These are phyloP conservation scores for Zarea fungicola DNA, from an alignment of 2,329 filamentous ascomycete species.

Conservation along the genomic window DNA sequence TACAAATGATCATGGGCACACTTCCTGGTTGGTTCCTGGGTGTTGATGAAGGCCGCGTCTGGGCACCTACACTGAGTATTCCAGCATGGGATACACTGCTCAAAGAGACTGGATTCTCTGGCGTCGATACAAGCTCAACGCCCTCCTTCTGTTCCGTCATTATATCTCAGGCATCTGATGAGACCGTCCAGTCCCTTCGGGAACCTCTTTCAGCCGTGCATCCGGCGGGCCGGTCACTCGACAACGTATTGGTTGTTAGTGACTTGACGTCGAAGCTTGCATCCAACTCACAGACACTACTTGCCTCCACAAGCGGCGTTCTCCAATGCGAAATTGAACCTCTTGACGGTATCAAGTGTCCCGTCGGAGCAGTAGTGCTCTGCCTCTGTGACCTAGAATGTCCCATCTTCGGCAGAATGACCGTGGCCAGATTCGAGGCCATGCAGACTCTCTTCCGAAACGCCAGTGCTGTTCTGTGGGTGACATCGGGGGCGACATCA, in stretches of 20 bases:
- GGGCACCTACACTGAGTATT: not conserved
- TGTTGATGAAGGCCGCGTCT: conserved; percentile 18
- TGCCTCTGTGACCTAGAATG: conserved; percentile 1
- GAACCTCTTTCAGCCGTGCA: not conserved
- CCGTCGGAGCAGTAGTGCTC: not conserved
- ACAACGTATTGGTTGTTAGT: not conserved
- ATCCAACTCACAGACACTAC: not conserved
- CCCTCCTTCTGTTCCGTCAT: not conserved
- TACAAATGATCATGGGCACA: conserved; percentile 18
- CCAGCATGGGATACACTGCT: not conserved
- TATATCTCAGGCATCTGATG: not conserved
- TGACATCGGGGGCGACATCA: not conserved
- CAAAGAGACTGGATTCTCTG: conserved; percentile 11
- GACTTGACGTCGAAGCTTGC: not conserved
- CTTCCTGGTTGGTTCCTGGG: conserved; percentile 27
- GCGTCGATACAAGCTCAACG: conserved; percentile 3
- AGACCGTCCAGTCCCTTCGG: not conserved
- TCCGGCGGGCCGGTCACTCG: too few species aligned
- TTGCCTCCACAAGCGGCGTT: not conserved
- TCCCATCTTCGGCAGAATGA: not conserved
- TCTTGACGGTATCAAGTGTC: not conserved
- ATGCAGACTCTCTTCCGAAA: not conserved
- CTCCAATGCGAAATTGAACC: not conserved
- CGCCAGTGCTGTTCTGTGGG: conserved; percentile 1
- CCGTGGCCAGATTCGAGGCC: not conserved